Evolutionary conservation across 1,284 basidiomycete species (phyloP).

Genomic region (Gastroboletus turbinatus): DNA sequence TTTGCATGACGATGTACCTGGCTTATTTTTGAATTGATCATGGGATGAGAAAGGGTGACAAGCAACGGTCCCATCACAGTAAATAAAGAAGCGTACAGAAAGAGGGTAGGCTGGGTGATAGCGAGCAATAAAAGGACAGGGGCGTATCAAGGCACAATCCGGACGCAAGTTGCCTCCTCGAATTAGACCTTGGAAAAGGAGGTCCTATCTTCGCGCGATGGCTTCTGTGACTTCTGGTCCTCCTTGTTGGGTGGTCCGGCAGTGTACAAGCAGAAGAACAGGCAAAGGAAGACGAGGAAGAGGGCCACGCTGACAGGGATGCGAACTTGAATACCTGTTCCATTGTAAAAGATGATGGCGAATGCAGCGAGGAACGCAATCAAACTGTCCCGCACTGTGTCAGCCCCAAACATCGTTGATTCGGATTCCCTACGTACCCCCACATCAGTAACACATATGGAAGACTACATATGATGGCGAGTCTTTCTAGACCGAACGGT

Average conservation of each 20-base stretch:
- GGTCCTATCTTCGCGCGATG: background rate
- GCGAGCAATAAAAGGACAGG: background rate
- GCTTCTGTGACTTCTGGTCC: background rate
- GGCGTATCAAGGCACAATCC: background rate
- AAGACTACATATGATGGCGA: constrained; percentile 33
- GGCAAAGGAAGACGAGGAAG: constrained; percentile 14
- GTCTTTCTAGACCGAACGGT: constrained; percentile 26
- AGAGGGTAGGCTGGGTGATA: background rate
- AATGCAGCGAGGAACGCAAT: constrained; percentile 28
- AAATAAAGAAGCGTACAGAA: background rate
- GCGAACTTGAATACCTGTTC: constrained; percentile 24
- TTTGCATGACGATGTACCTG: too few relatives aligned
- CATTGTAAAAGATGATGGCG: constrained; percentile 21
- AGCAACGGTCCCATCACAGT: background rate
- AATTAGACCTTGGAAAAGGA: constrained; percentile 2
- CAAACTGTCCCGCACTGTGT: constrained; percentile 13
- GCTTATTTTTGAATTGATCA: too few relatives aligned
- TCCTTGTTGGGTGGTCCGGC: constrained; percentile 20
- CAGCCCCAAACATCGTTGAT: background rate
- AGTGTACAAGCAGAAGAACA: constrained; percentile 28
- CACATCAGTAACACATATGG: constrained; percentile 33
- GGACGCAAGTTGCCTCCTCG: background rate
- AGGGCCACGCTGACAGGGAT: constrained; percentile 27
- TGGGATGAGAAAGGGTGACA: background rate
- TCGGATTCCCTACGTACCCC: constrained; percentile 20